Evolutionary conservation across 2,329 filamentous ascomycete genomes (phyloP), one percentile per base, ranked within the genome.

Genomic region (Stemphylium lycopersici): DNA sequence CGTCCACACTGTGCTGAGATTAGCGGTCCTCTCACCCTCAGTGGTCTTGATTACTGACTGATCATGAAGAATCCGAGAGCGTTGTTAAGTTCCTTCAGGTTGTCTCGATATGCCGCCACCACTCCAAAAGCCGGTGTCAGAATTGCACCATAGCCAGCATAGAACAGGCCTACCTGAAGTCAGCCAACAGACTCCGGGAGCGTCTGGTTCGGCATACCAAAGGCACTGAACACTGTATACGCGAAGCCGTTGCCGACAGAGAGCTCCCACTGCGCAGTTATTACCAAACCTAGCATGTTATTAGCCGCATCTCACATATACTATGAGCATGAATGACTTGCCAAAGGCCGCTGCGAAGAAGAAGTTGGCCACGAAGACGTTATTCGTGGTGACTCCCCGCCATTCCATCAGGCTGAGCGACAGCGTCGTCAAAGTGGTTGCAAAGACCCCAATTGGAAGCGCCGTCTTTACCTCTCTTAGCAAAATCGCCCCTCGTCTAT

Each of bases 251-350:
- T 84, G 0, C 82, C 82, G 10, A 78, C 70, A 0, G 80, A 77
- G 0, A 84, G 65, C 61, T 84, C 81, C 82, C 82, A 85, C 59
- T 84, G 81, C 4, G 83, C 83, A 0, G 81, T 80, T 1, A 85
- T 71, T 0, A 85, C 72, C 56, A 85, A n/a, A 6, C 50, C 48
- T 51, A 20, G 18, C 11, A 33, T 10, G 3, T 4, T 24, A 20
- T 51, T 15, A 51, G 48, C 11, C 18, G 26, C 4, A 2, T 4
- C 24, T 33, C 1, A 16, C 5, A 39, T 5, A 29, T 5, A 8
- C 7, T 10, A 2, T 20, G 6, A 13, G 10, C 7, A 2, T 10
- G 3, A 6, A 4, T 20, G 5, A 51, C 41, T 26, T 76, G 0
- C 81, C 82, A 45, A 84, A 76, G 0, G 78, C 81, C 3, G 76